Evolutionary conservation across 2,329 filamentous ascomycete species (phyloP), one percentile per base, ranked within the genome.

Genomic region (Xylaria multiplex): DNA sequence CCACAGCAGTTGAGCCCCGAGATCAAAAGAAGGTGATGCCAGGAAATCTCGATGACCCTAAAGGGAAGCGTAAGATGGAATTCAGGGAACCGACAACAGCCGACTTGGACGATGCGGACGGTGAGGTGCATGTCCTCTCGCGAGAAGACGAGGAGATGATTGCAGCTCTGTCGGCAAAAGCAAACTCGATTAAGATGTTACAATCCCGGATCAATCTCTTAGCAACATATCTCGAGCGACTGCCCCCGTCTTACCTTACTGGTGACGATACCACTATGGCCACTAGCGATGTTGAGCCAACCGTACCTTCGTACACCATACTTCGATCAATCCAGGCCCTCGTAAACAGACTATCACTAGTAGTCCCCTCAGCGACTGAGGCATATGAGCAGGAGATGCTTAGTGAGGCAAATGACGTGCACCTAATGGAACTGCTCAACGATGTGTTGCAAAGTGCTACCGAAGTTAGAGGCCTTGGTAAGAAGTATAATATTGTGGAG

Each of bases 181-280:
- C 91, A 69, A 98, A 97, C 79, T 94, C 96, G 30, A 91, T 97
- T 75, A 95, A 93, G 80, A 97, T 97, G 89, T 88, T 99, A 32
- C 90, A 95, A 74, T 88, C 90, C 6, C 88, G 92, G 56, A 88
- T 96, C 71, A 85, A 86, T 50, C 85, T 95, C 62, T 86, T 95
- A 71, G 86, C 86, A 66, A 84, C 84, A n/a, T 98, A 97, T 77
- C 88, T 99, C 53, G 83, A 90, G 69, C 86, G 85, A 14, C 85
- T 96, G 2, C 91, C 91, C 0, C 84, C 87, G 7, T 89, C 88
- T 24, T 89, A 89, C 73, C 81, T 89, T 42, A 85, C 83, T 6
- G 83, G 84, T 54, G 74, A 70, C 9, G 73, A 82, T 46, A 74
- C 68, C 62, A 70, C 65, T 55, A 73, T 68, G 56, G 77, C 71